Conservation (phyloP, 129 eudicot genomes). For the carrot (Daucus carota) region DH1_v3.0 NC_030384.2:30965001-30965500, state of each 20-base stretch:
- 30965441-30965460: too few relatives aligned
- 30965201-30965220: slow-evolving; percentile 24
- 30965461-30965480: too few relatives aligned
- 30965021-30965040: background rate
- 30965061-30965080: slow-evolving; percentile 55
- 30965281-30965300: background rate
- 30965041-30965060: background rate
- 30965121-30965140: slow-evolving; percentile 67
- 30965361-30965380: background rate
- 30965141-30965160: slow-evolving; percentile 94
- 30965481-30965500: background rate
- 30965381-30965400: background rate
- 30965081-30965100: slow-evolving; percentile 99
- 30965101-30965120: slow-evolving; percentile 79
- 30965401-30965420: background rate
- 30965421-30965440: too few relatives aligned
- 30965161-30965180: slow-evolving; percentile 68
- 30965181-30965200: slow-evolving; percentile 90
- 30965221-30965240: slow-evolving; percentile 17
- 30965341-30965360: background rate
- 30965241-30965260: slow-evolving; percentile 46
- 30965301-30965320: background rate
- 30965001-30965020: background rate
- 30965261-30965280: background rate
- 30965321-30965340: background rate